Conservation (phyloP, 495 filamentous ascomycete species). For the Xylaria nigripes region DNA sequence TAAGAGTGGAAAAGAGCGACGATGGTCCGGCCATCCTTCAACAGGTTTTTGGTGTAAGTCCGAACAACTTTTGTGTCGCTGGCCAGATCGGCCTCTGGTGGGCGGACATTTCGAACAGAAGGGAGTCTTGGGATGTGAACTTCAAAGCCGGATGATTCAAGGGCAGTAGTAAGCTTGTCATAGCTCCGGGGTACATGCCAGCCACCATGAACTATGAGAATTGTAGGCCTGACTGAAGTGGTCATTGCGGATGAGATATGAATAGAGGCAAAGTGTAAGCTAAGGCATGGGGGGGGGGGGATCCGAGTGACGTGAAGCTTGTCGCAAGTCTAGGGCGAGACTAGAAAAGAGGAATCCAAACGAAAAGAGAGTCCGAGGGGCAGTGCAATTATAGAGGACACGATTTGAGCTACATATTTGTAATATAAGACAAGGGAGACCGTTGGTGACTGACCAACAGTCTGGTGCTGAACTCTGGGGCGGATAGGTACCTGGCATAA, state of each 20-base stretch:
- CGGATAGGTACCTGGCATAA: no score
- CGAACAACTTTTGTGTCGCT: conserved; percentile 26
- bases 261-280: no score
- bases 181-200: conserved; percentile 28
- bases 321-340: no score
- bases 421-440: no score
- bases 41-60: conserved; percentile 19
- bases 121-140: conserved; percentile 26
- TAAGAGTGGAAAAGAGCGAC: conserved; percentile 31
- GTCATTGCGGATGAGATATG: conserved; percentile 1
- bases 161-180: conserved; percentile 22
- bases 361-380: no score
- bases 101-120: conserved; percentile 17
- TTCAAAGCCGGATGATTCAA: conserved; percentile 21
- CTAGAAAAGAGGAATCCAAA: no score
- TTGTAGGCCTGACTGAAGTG: background rate
- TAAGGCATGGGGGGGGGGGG: no score
- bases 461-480: no score
- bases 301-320: no score
- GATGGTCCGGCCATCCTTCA: conserved; percentile 16
- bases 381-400: no score
- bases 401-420: no score
- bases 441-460: no score
- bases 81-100: conserved; percentile 16
- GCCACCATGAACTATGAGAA: conserved; percentile 23